Evolutionary conservation across 2,329 filamentous ascomycete genomes (phyloP).

Genomic region (Ophiostoma fasciatum): DNA sequence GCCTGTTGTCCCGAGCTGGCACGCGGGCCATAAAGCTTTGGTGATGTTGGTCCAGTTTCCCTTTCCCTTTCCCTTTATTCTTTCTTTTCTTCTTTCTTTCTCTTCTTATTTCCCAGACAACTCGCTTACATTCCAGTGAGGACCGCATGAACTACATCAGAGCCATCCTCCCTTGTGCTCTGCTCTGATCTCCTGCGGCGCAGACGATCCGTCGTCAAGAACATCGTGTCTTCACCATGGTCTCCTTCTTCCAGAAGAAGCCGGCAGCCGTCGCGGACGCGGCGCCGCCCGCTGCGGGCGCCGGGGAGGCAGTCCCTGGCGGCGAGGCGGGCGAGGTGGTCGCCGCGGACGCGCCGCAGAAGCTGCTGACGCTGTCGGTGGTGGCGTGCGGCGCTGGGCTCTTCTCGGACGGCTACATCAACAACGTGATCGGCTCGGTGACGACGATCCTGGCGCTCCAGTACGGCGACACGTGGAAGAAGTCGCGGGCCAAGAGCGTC

Average conservation of each 20-base stretch:
- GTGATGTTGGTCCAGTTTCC: no score
- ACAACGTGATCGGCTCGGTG: conserved; percentile 81
- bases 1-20: no score
- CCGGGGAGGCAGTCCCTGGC: not conserved
- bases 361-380: conserved; percentile 40
- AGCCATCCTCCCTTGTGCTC: no score
- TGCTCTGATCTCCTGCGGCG: not conserved
- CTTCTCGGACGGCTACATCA: conserved; percentile 86
- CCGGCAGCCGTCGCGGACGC: conserved; percentile 1
- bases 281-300: not conserved
- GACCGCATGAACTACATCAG: no score
- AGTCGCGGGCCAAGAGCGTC: conserved; percentile 55
- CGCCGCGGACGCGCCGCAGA: conserved; percentile 3
- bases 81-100: not conserved
- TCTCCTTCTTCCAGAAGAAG: conserved; percentile 4
- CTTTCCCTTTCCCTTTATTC: not conserved
- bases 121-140: not conserved
- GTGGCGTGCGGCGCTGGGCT: conserved; percentile 82
- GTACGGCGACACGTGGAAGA: conserved; percentile 55
- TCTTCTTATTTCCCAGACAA: not conserved
- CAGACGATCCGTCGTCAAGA: no score
- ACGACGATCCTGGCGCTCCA: conserved; percentile 57
- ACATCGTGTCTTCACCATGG: conserved; percentile 4
- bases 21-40: no score
- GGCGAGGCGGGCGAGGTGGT: not conserved